Evolutionary conservation across 1,284 basidiomycete species (phyloP), one percentile per base, ranked within the genome.

Genomic region (Heimioporus retisporus): DNA sequence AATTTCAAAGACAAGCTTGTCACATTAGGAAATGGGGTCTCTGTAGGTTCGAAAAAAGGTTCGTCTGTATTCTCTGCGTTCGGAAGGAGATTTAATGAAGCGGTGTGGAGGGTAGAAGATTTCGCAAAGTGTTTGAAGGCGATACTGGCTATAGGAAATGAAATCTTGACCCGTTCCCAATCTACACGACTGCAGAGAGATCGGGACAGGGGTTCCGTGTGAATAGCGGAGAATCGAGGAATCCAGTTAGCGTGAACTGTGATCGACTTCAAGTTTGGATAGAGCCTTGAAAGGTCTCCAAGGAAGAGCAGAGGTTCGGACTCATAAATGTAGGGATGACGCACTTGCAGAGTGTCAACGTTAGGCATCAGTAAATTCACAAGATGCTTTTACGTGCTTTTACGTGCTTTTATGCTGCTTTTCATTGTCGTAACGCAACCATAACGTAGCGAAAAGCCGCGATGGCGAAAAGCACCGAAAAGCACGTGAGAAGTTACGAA

Each of bases 81-180:
- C 5, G 59, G 35, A 25, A 23, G n/a, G 40, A 61, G 13, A 7
- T 4, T 40, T 6, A 64, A 25, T 4, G 61, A 64, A 42, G 55
- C 46, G 10, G 21, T 18, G 18, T 6, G 46, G 18, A 48, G 46
- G 2, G 46, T 21, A 6, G 53, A 28, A 50, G n/a, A 57, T 23
- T 18, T 21, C 2, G 51, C 59, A 2, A 68, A 59, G 51, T 68
- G 59, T 48, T 53, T 61, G 42, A 68, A 48, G 50, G 55, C 2
- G 4, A 16, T 13, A 4, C 42, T 16, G 25, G 57, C 54, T 16
- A 68, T 48, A 1, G 48, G 25, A 50, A 13, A 46, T 28, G n/a
- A 48, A 55, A 63, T 50, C 19, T 59, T 42, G 31, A 68, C 61
- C 19, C 43, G 59, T 1, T 43, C 10, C 50, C 50, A 51, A 23